A percentile compares a stretch with the other conserved stretches of the same genome.
Evolutionary conservation across 2,329 filamentous ascomycete species (phyloP).

Genomic region (Helotiales sp.): DNA sequence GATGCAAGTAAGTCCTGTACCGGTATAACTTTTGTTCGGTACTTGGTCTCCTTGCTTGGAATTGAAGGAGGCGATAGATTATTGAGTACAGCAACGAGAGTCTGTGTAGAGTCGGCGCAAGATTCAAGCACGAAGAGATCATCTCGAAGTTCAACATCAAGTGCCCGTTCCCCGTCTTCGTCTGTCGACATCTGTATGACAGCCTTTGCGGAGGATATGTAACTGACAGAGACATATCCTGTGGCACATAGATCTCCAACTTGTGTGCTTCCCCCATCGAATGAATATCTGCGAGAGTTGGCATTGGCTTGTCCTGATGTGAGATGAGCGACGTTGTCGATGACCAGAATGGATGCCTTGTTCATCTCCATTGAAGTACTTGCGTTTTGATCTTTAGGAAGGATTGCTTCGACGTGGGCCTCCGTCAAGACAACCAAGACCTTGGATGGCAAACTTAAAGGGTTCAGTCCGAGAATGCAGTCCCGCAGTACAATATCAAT

Average conservation of each 20-base stretch:
- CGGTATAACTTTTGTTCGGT: conserved; percentile 83
- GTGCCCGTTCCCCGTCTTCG: conserved; percentile 63
- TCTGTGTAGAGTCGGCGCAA: conserved; percentile 96
- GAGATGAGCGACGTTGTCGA: conserved; percentile 70
- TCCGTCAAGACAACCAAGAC: conserved; percentile 80
- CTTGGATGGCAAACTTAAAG: conserved; percentile 75
- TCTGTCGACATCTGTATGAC: conserved; percentile 62
- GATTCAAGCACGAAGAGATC: conserved; percentile 90
- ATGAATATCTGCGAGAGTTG: conserved; percentile 37
- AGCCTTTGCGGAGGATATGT: conserved; percentile 80
- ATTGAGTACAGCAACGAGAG: conserved; percentile 78
- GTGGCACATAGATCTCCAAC: conserved; percentile 62
- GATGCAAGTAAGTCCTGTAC: conserved; percentile 89
- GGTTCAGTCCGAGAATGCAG: conserved; percentile 84
- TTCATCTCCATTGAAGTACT: conserved; percentile 70
- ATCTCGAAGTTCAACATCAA: conserved; percentile 83
- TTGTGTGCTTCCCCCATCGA: conserved; percentile 49
- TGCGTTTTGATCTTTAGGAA: conserved; percentile 69
- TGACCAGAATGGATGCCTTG: conserved; percentile 82
- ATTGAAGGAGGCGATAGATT: conserved; percentile 83
- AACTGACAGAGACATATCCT: conserved; percentile 86
- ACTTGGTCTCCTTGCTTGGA: conserved; percentile 82
- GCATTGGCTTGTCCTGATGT: conserved; percentile 17
- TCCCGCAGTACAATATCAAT: conserved; percentile 80
- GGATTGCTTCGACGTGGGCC: conserved; percentile 69